Conservation (phyloP, 176 grass and related monocot species). For the Rhynchospora breviuscula region DNA sequence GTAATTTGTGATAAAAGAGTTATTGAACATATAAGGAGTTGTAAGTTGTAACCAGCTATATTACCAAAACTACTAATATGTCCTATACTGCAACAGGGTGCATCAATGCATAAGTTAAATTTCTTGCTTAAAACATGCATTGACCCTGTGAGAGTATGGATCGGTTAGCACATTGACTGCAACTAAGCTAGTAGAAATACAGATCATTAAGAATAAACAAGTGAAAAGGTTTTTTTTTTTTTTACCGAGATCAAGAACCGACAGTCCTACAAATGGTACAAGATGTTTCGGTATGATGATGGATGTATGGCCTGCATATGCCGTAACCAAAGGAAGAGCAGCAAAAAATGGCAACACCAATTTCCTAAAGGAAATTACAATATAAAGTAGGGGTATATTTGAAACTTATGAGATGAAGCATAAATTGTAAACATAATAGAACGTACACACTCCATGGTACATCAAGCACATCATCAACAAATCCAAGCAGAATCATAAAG, state of each 20-base stretch:
- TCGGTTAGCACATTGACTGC: not conserved
- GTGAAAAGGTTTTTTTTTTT: not conserved
- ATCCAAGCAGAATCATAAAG: constrained; percentile 96
- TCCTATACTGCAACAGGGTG: not conserved
- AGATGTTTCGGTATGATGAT: constrained; percentile 81
- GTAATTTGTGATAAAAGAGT: not conserved
- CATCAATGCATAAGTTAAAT: not conserved
- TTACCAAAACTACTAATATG: not conserved
- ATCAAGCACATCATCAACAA: constrained; percentile 96
- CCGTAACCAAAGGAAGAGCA: constrained; percentile 77
- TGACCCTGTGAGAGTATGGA: not conserved
- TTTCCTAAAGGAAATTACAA: constrained; percentile 41
- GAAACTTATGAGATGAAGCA: not conserved
- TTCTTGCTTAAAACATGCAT: not conserved
- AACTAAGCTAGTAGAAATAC: not conserved
- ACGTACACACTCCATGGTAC: constrained; percentile 95
- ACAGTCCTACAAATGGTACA: constrained; percentile 51
- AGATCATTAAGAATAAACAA: not conserved
- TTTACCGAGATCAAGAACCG: constrained; percentile 77
- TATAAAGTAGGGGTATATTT: not conserved
- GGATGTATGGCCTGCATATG: constrained; percentile 84
- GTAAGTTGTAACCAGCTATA: not conserved
- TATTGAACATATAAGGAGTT: not conserved
- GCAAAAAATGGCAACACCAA: constrained; percentile 63
- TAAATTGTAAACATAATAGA: constrained; percentile 6